Conservation (phyloP, 1,284 basidiomycete species). For the Moesziomyces parantarcticus region DNA sequence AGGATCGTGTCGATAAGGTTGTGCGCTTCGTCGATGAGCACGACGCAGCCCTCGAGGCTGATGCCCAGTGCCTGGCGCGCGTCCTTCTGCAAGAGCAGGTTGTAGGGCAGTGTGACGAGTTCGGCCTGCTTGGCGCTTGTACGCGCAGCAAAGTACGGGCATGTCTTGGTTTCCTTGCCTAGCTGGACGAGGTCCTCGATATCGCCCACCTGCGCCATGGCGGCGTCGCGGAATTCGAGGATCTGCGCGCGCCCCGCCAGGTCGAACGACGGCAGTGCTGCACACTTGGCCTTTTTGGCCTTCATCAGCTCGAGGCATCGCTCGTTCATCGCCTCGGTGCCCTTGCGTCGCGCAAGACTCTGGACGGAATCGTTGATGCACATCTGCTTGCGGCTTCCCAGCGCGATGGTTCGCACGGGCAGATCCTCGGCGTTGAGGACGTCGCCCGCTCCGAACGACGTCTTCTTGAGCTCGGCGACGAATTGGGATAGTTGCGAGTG, state of each 20-base stretch:
- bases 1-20: slow-evolving; percentile 80
- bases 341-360: slow-evolving; percentile 68
- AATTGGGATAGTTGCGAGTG: slow-evolving; percentile 95
- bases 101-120: slow-evolving; percentile 92
- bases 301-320: slow-evolving; percentile 86
- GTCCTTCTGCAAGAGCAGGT: slow-evolving; percentile 84
- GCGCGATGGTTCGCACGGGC: slow-evolving; percentile 60
- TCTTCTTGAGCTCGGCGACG: slow-evolving; percentile 83
- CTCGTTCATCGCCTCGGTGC: slow-evolving; percentile 86
- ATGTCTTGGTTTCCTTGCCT: slow-evolving; percentile 77
- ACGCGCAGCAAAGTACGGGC: slow-evolving; percentile 93
- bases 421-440: slow-evolving; percentile 25
- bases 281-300: slow-evolving; percentile 71
- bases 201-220: slow-evolving; percentile 82
- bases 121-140: slow-evolving; percentile 88
- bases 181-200: slow-evolving; percentile 89
- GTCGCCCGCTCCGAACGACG: slow-evolving; percentile 70
- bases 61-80: slow-evolving; percentile 86
- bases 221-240: slow-evolving; percentile 87
- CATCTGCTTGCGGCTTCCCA: slow-evolving; percentile 91
- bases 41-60: slow-evolving; percentile 78
- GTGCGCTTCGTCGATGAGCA: slow-evolving; percentile 96
- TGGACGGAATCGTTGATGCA: slow-evolving; percentile 88
- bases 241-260: slow-evolving; percentile 70
- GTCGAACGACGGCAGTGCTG: slow-evolving; percentile 76